Percentiles rank a stretch among this genome's conserved stretches.
Evolutionary conservation across 2,329 filamentous ascomycete species (phyloP).

Genomic region (Pseudophaeomoniella oleicola): DNA sequence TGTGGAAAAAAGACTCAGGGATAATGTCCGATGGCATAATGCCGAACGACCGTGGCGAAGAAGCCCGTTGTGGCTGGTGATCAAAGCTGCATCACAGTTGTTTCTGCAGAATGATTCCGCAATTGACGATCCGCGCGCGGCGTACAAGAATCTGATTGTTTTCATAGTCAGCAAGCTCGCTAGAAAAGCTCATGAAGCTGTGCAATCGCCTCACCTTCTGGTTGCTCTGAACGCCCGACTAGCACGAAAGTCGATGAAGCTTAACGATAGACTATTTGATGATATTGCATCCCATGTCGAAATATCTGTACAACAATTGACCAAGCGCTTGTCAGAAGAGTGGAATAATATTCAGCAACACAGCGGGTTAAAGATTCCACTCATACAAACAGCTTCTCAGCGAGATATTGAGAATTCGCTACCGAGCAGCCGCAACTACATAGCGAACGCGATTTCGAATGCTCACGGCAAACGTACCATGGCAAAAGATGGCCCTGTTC

Average conservation of each 20-base stretch:
- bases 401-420: constrained; percentile 2
- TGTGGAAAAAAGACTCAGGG: constrained; percentile 37
- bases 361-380: too few species aligned
- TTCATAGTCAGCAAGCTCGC: constrained; percentile 28
- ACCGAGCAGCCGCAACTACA: not conserved
- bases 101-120: constrained; percentile 9
- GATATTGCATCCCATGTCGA: too few species aligned
- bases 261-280: constrained; percentile 15
- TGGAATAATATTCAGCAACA: too few species aligned
- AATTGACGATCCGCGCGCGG: constrained; percentile 3
- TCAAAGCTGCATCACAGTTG: constrained; percentile 38
- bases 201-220: constrained; percentile 16
- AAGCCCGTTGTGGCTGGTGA: constrained; percentile 40
- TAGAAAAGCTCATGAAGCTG: constrained; percentile 6
- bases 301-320: too few species aligned
- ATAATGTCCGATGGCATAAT: constrained; percentile 35
- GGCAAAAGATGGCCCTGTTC: constrained; percentile 3
- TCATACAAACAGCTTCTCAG: too few species aligned
- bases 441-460: constrained; percentile 2
- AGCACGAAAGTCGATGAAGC: constrained; percentile 26
- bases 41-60: constrained; percentile 30
- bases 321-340: too few species aligned
- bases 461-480: not conserved
- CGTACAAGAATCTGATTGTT: constrained; percentile 40
- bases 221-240: constrained; percentile 31